phyloP scores from a whole-genome alignment of 306 rosid species.

The Delonix regia region DNA sequence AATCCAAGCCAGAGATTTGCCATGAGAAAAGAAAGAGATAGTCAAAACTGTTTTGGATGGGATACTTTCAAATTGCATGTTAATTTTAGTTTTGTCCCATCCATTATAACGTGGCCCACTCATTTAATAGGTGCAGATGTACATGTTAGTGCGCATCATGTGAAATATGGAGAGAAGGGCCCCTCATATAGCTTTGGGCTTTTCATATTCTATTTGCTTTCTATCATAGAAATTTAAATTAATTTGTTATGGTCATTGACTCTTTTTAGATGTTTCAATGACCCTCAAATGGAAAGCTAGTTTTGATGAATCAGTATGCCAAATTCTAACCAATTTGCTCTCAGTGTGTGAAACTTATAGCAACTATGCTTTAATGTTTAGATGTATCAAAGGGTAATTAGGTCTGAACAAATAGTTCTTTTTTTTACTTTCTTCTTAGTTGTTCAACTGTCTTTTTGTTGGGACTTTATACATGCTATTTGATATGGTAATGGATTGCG shows the following conservation, averaged over 20 bases:
- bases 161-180: constrained; percentile 52
- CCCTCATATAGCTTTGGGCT: constrained; percentile 31
- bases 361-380: no score
- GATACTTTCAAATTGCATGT: constrained; percentile 29
- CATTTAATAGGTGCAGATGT: constrained; percentile 47
- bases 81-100: constrained; percentile 53
- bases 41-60: constrained; percentile 33
- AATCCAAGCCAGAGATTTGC: constrained; percentile 18
- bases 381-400: no score
- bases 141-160: constrained; percentile 64
- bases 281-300: not conserved
- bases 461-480: no score
- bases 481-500: no score
- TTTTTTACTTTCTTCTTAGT: no score
- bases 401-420: not conserved
- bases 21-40: constrained; percentile 34
- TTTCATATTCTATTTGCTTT: constrained; percentile 34
- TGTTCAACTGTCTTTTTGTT: no score
- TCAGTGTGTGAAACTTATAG: no score
- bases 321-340: not conserved
- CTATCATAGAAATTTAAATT: constrained; percentile 10
- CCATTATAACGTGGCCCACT: constrained; percentile 48
- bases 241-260: not conserved
- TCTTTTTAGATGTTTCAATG: not conserved
- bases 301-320: not conserved